phyloP scores from a whole-genome alignment of 495 filamentous ascomycete species.

The Chaetomium tenue region DNA sequence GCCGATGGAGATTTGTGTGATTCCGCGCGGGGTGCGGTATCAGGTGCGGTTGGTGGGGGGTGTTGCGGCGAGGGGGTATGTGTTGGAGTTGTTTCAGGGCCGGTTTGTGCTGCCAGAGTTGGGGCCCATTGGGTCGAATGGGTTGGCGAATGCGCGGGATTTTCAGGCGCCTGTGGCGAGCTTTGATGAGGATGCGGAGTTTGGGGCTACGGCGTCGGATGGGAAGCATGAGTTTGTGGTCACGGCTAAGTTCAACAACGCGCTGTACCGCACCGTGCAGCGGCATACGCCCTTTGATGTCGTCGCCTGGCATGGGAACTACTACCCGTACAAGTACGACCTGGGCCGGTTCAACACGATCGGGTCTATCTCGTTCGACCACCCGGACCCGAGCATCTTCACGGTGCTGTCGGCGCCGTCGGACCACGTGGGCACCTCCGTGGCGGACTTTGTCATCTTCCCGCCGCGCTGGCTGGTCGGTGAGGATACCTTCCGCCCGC shows the following conservation, averaged over 20 bases:
- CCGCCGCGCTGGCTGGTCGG: constrained; percentile 77
- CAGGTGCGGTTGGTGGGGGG: constrained; percentile 58
- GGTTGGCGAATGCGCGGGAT: constrained; percentile 83
- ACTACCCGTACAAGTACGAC: constrained; percentile 88
- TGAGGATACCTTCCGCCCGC: constrained; percentile 77
- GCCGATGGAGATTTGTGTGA: constrained; percentile 85
- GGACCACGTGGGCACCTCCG: constrained; percentile 59
- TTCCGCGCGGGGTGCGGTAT: constrained; percentile 81
- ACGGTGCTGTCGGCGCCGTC: constrained; percentile 76
- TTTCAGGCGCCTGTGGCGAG: constrained; percentile 80
- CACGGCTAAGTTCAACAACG: constrained; percentile 75
- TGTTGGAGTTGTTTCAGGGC: constrained; percentile 80
- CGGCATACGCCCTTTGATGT: constrained; percentile 77
- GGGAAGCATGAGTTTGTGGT: constrained; percentile 55
- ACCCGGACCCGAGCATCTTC: constrained; percentile 80
- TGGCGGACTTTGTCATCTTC: constrained; percentile 83
- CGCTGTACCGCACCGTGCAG: constrained; percentile 71
- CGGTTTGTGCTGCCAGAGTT: constrained; percentile 85
- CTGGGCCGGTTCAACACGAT: constrained; percentile 77
- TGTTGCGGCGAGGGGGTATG: constrained; percentile 71
- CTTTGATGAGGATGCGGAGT: constrained; percentile 68
- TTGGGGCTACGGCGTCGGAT: constrained; percentile 40
- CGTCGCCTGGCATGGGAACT: constrained; percentile 77
- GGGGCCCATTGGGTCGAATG: constrained; percentile 83
- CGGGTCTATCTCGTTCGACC: constrained; percentile 70